These are phyloP conservation scores for Psophocarpus tetragonolobus DNA, from an alignment of 306 rosid genomes.

Conservation along the genomic window DNA sequence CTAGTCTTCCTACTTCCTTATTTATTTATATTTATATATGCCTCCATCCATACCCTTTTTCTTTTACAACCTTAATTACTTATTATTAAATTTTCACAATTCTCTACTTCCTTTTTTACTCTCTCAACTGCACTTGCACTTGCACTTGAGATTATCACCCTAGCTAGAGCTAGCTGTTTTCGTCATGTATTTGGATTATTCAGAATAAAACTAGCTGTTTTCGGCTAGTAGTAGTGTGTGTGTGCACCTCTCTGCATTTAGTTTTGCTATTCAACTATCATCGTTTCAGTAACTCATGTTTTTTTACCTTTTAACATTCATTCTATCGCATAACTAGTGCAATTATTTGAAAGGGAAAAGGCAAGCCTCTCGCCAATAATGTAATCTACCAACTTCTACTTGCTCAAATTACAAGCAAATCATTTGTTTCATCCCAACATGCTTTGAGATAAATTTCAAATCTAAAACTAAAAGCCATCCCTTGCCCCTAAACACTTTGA, in stretches of 20 bases:
- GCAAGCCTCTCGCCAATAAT: neutral
- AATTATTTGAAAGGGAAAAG: neutral
- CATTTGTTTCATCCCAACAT: neutral
- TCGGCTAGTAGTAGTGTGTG: slow-evolving; percentile 30
- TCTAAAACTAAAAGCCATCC: neutral
- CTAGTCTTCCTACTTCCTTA: slow-evolving; percentile 29
- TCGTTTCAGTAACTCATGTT: neutral
- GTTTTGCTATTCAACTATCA: neutral
- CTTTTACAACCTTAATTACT: too few species aligned
- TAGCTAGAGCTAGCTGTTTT: neutral
- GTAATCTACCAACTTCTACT: neutral
- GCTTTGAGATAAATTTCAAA: neutral
- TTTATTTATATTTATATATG: too few species aligned
- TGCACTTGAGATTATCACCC: neutral
- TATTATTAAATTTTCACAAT: too few species aligned
- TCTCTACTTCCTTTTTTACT: neutral
- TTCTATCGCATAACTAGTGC: neutral
- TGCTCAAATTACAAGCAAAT: neutral
- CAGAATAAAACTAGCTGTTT: slow-evolving; percentile 40
- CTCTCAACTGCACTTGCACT: neutral
- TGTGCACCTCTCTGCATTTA: neutral
- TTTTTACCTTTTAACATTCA: neutral
- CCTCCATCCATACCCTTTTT: too few species aligned
- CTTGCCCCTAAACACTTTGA: neutral
- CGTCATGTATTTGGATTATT: slow-evolving; percentile 18